phyloP scores from a whole-genome alignment of 2,329 filamentous ascomycete genomes.

The Graphilbum sp. region DNA sequence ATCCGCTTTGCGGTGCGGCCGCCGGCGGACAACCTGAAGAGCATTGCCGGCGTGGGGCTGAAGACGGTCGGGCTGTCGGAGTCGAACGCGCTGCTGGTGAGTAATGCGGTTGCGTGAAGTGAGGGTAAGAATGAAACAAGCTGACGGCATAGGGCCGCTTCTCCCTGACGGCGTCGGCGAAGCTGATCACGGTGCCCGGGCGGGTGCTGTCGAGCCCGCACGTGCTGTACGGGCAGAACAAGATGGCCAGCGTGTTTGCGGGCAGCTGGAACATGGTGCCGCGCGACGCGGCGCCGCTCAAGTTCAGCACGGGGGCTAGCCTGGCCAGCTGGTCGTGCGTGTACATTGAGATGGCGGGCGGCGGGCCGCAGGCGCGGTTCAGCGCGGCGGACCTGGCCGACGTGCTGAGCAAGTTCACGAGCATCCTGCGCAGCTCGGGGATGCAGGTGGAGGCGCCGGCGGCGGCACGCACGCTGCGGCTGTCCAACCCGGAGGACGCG shows the following conservation, averaged over 20 bases:
- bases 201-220: constrained; percentile 30
- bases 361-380: not conserved
- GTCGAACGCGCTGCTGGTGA: constrained; percentile 37
- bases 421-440: constrained; percentile 4
- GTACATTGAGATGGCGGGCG: constrained; percentile 6
- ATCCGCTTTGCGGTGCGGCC: constrained; percentile 53
- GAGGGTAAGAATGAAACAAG: too few species aligned
- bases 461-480: not conserved
- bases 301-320: constrained; percentile 26
- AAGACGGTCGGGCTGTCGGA: constrained; percentile 39
- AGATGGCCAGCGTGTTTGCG: constrained; percentile 9
- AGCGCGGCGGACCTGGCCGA: not conserved
- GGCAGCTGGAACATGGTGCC: constrained; percentile 43
- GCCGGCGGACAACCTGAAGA: constrained; percentile 49
- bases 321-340: constrained; percentile 25
- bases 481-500: not conserved
- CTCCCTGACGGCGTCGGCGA: constrained; percentile 57
- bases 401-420: constrained; percentile 26
- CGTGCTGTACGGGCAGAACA: constrained; percentile 30
- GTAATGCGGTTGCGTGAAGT: too few species aligned
- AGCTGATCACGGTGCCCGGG: constrained; percentile 45
- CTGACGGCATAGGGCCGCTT: constrained; percentile 16
- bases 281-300: constrained; percentile 15
- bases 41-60: constrained; percentile 43
- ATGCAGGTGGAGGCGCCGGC: constrained; percentile 1